Evolutionary conservation across 164 flowering plant species (phyloP).

Genomic region (Cinnamomum micranthum): DNA sequence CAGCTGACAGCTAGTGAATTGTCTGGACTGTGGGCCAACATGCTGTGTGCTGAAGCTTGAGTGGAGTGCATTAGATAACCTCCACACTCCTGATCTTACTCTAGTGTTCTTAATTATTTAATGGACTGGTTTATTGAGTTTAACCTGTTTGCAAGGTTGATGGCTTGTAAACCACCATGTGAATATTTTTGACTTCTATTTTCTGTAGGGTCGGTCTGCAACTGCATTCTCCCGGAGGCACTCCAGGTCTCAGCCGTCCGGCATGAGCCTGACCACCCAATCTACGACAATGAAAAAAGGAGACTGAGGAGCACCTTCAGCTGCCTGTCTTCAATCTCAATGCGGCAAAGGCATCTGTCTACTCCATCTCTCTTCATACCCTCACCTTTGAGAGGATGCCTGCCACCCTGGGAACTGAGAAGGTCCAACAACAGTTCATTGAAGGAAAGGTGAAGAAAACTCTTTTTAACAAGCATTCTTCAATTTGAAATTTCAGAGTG

Average conservation of each 20-base stretch:
- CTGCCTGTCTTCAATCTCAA: conserved; percentile 48
- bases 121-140: too few species aligned
- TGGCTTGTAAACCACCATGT: too few species aligned
- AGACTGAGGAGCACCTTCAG: conserved; percentile 37
- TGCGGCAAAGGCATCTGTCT: conserved; percentile 40
- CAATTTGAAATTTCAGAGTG: neutral
- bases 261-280: conserved; percentile 31
- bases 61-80: too few species aligned
- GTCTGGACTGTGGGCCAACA: too few species aligned
- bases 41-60: too few species aligned
- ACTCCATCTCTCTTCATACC: conserved; percentile 39
- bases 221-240: conserved; percentile 50
- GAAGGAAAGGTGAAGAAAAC: conserved; percentile 25
- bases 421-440: conserved; percentile 28
- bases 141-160: too few species aligned
- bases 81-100: too few species aligned
- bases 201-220: conserved; percentile 46
- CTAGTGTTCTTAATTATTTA: too few species aligned
- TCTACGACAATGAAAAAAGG: conserved; percentile 36
- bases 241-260: conserved; percentile 39
- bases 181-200: neutral
- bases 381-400: conserved; percentile 42
- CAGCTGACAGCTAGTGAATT: too few species aligned
- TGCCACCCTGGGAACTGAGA: conserved; percentile 46
- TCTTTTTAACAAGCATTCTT: neutral